These are phyloP conservation scores for Exophiala viscosa DNA, from an alignment of 2,329 filamentous ascomycete species.

Conservation along the genomic window DNA sequence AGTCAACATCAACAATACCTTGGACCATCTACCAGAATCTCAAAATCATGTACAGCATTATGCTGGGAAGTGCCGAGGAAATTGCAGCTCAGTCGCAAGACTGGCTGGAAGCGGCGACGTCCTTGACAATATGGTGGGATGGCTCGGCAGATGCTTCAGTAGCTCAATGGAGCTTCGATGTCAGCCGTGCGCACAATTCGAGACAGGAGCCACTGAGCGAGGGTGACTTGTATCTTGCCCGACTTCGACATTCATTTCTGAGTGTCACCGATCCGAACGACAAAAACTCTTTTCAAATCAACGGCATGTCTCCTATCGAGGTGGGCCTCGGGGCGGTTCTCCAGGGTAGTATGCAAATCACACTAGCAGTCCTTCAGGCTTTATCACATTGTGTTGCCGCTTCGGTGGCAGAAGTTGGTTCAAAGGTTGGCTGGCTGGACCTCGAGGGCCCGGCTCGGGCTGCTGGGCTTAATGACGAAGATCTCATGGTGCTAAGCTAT, in stretches of 20 bases:
- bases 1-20: conserved; percentile 22
- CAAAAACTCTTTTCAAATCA: conserved; percentile 62
- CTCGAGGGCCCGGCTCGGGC: conserved; percentile 25
- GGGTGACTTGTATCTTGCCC: conserved; percentile 67
- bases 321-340: conserved; percentile 78
- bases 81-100: conserved; percentile 77
- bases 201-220: conserved; percentile 30
- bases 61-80: conserved; percentile 70
- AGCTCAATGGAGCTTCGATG: conserved; percentile 40
- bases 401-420: conserved; percentile 77
- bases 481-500: conserved; percentile 77
- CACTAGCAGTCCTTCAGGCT: conserved; percentile 67
- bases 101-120: conserved; percentile 86
- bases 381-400: conserved; percentile 80
- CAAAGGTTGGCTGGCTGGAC: conserved; percentile 78
- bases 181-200: conserved; percentile 41
- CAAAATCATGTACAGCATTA: conserved; percentile 72
- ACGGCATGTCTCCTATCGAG: conserved; percentile 71
- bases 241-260: conserved; percentile 68
- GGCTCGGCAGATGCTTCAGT: conserved; percentile 61
- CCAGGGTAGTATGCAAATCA: conserved; percentile 74
- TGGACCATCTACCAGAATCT: conserved; percentile 73
- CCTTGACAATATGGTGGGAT: conserved; percentile 88
- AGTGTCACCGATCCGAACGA: conserved; percentile 62
- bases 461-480: conserved; percentile 73